These are phyloP conservation scores for Ceratobasidium sp. DNA, from an alignment of 1,284 basidiomycete species.

Conservation along the genomic window DNA sequence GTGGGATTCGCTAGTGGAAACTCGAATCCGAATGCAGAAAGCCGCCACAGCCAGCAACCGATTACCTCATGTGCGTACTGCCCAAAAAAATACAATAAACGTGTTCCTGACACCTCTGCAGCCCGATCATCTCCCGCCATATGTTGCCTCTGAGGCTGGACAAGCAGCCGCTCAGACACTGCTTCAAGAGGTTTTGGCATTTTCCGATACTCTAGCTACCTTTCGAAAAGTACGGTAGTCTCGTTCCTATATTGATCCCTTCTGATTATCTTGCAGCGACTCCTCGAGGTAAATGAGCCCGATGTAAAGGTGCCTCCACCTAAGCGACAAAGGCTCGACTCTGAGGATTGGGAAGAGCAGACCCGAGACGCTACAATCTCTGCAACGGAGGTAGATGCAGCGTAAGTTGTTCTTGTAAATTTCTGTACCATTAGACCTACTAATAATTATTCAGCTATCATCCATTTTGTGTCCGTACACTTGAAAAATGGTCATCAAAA, in stretches of 20 bases:
- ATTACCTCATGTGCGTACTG: constrained; percentile 61
- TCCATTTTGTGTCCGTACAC: constrained; percentile 76
- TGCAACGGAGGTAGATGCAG: constrained; percentile 67
- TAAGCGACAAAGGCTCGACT: constrained; percentile 59
- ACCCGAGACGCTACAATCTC: constrained; percentile 64
- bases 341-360: constrained; percentile 58
- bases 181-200: constrained; percentile 68
- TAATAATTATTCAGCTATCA: constrained; percentile 66
- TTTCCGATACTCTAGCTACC: constrained; percentile 76
- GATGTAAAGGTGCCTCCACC: constrained; percentile 70
- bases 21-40: constrained; percentile 91
- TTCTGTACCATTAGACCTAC: constrained; percentile 7
- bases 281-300: constrained; percentile 65
- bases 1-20: constrained; percentile 87
- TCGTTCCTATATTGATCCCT: background rate
- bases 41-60: constrained; percentile 73
- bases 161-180: constrained; percentile 61
- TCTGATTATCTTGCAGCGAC: constrained; percentile 44
- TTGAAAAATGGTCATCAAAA: constrained; percentile 93
- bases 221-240: constrained; percentile 69
- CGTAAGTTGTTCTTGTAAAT: constrained; percentile 59
- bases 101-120: constrained; percentile 49
- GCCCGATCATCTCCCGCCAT: constrained; percentile 57
- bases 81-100: background rate
- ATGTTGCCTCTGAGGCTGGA: constrained; percentile 50